phyloP scores from a whole-genome alignment of 441 rosid species.

The Eruca vesicaria region DNA sequence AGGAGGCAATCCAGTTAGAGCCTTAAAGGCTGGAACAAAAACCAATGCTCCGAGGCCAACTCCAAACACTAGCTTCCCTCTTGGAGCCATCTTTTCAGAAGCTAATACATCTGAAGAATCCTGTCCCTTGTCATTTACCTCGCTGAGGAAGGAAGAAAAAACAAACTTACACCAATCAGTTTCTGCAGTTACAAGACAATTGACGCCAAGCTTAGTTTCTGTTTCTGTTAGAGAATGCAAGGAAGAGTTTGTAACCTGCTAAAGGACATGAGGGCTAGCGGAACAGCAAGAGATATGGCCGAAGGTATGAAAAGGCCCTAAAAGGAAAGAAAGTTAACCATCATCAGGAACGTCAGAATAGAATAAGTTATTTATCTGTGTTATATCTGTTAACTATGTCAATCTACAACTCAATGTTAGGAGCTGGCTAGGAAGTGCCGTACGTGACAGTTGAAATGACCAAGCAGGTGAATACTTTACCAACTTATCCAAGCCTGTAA shows the following conservation, averaged over 20 bases:
- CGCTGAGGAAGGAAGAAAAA: conserved; percentile 48
- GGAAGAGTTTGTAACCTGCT: conserved; percentile 60
- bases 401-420: no score
- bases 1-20: conserved; percentile 94
- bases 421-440: neutral
- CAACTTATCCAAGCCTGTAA: neutral
- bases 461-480: neutral
- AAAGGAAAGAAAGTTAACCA: conserved; percentile 21
- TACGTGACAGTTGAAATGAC: neutral
- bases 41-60: conserved; percentile 85
- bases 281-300: conserved; percentile 78
- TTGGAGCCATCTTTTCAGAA: conserved; percentile 91
- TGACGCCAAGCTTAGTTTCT: neutral
- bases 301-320: conserved; percentile 80
- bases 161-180: conserved; percentile 12
- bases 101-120: conserved; percentile 60
- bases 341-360: neutral
- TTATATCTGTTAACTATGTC: no score
- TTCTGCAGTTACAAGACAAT: neutral
- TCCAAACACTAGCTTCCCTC: conserved; percentile 80
- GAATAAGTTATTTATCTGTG: neutral
- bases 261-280: conserved; percentile 85
- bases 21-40: conserved; percentile 92
- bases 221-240: conserved; percentile 21
- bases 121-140: conserved; percentile 81